Percentiles rank a stretch among this genome's conserved stretches.
phyloP scores from a whole-genome alignment of 768 basidiomycete genomes.

The Mycena crocata region DNA sequence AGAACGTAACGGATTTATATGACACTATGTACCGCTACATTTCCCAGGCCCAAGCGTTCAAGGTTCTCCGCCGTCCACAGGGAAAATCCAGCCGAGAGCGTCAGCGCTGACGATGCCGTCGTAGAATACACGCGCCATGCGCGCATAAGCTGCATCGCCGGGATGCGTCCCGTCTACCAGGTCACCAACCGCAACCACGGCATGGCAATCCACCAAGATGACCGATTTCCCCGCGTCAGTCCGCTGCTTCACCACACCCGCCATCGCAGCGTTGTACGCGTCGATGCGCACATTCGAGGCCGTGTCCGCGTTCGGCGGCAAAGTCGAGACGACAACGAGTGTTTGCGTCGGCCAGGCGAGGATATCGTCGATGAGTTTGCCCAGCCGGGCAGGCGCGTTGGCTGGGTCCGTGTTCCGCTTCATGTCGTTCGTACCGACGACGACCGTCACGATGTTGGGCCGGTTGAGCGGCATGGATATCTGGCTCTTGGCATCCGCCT shows the following conservation, averaged over 20 bases:
- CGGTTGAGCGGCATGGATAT: slow-evolving; percentile 7
- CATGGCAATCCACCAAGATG: slow-evolving; percentile 5
- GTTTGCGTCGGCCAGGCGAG: slow-evolving; percentile 12
- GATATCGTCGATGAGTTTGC: slow-evolving; percentile 4
- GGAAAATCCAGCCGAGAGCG: slow-evolving; percentile 12
- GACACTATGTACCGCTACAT: too few species aligned
- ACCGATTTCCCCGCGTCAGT: slow-evolving; percentile 4
- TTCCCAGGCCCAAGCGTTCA: too few species aligned
- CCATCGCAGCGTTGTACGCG: slow-evolving; percentile 17
- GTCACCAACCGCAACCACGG: slow-evolving; percentile 16
- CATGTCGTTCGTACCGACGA: slow-evolving; percentile 21
- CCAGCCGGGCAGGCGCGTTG: slow-evolving; percentile 7
- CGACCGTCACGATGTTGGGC: slow-evolving; percentile 23
- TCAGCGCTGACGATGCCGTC: not conserved
- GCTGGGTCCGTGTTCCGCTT: slow-evolving; percentile 5
- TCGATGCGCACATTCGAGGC: not conserved
- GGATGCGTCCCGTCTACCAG: slow-evolving; percentile 20
- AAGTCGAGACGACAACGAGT: slow-evolving; percentile 16
- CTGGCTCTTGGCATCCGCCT: slow-evolving; percentile 2
- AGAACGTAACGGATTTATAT: too few species aligned
- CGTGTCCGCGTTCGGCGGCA: slow-evolving; percentile 12
- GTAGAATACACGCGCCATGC: slow-evolving; percentile 16
- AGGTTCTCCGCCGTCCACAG: slow-evolving; percentile 17
- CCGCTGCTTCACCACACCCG: slow-evolving; percentile 7
- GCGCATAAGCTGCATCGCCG: slow-evolving; percentile 17